phyloP scores from a whole-genome alignment of 78 protist species.

The Isochrysis galbana region DNA sequence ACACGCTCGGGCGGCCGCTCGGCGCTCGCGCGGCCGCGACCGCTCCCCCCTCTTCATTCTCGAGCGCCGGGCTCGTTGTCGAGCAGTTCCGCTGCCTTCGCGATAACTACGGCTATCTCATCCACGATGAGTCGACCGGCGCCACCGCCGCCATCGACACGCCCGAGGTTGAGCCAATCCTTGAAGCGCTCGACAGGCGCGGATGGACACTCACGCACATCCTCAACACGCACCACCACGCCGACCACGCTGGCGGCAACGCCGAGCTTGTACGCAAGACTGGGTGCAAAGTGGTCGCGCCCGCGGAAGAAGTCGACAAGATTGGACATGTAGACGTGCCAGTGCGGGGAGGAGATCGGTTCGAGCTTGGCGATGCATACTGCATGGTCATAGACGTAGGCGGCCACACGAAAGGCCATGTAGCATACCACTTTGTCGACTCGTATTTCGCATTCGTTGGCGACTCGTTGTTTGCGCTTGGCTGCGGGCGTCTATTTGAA shows the following conservation, averaged over 20 bases:
- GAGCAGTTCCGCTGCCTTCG: background rate
- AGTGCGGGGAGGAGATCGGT: too few species aligned
- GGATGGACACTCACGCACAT: background rate
- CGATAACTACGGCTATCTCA: background rate
- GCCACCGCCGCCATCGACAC: background rate
- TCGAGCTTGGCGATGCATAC: too few species aligned
- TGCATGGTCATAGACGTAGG: background rate
- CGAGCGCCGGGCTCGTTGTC: too few species aligned
- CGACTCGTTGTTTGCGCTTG: constrained; percentile 47
- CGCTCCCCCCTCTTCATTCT: too few species aligned
- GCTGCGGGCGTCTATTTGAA: constrained; percentile 46
- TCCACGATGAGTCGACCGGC: background rate
- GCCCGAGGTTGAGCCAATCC: background rate
- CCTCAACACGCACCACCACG: background rate
- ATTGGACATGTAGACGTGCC: too few species aligned
- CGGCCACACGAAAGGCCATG: background rate
- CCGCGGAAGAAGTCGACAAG: too few species aligned
- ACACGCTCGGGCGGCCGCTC: too few species aligned
- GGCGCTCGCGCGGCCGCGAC: too few species aligned
- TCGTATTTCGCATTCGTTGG: too few species aligned
- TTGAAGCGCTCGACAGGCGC: background rate
- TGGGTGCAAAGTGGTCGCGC: background rate
- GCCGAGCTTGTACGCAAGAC: background rate
- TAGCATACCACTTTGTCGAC: too few species aligned
- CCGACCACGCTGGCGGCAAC: background rate